Evolutionary conservation across 2,329 filamentous ascomycete genomes (phyloP).

Genomic region (Colletotrichum tropicicola): DNA sequence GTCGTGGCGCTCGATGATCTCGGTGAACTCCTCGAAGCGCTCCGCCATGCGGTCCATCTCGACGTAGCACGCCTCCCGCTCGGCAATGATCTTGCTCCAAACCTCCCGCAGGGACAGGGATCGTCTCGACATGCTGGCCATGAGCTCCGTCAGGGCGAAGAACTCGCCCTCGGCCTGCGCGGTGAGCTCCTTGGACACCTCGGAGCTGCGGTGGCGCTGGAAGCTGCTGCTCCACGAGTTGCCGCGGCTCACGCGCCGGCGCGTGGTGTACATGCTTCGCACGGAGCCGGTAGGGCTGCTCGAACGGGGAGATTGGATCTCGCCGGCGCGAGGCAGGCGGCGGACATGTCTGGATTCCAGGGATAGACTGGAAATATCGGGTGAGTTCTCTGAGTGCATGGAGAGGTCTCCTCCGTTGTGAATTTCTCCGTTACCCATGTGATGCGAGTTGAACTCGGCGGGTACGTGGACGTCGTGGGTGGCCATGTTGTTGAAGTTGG

Average conservation of each 20-base stretch:
- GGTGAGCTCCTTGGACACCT: constrained; percentile 23
- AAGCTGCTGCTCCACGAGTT: background rate
- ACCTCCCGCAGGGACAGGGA: constrained; percentile 12
- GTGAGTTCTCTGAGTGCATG: background rate
- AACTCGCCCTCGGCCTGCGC: constrained; percentile 22
- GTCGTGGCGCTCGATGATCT: constrained; percentile 15
- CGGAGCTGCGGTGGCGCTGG: background rate
- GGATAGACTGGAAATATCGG: background rate
- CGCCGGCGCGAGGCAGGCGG: background rate
- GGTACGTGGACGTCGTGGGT: background rate
- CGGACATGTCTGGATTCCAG: background rate
- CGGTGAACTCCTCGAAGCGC: constrained; percentile 15
- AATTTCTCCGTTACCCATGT: background rate
- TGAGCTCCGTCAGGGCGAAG: constrained; percentile 20
- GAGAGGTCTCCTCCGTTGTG: background rate
- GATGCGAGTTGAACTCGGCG: background rate
- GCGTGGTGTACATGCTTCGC: background rate
- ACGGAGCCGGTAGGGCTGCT: constrained; percentile 14
- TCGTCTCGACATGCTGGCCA: constrained; percentile 21
- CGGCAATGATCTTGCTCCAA: constrained; percentile 23
- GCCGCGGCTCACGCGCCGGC: constrained; percentile 7
- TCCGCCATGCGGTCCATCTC: constrained; percentile 22
- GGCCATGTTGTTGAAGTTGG: background rate
- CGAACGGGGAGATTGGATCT: background rate
- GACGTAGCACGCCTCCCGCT: constrained; percentile 15